Percentiles rank a stretch among this genome's conserved stretches.
These are phyloP conservation scores for Nothophaeocryptopus gaeumannii DNA, from an alignment of 2,329 filamentous ascomycete genomes.

Conservation along the genomic window DNA sequence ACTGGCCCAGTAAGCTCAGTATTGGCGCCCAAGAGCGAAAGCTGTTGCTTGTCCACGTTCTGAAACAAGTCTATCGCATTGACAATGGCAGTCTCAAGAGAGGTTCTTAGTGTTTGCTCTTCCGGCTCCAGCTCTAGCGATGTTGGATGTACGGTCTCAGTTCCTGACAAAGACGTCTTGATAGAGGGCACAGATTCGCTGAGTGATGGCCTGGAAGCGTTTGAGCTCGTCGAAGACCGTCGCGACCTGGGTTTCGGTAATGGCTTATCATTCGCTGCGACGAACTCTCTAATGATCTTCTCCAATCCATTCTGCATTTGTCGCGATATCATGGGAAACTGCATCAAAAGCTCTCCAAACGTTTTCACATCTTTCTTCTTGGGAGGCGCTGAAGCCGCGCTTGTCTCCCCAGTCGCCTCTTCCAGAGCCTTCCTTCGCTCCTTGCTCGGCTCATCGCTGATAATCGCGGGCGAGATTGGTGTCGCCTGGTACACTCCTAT, in stretches of 20 bases:
- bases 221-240: conserved; percentile 36
- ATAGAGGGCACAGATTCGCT: conserved; percentile 35
- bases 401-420: conserved; percentile 28
- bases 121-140: conserved; percentile 78
- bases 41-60: conserved; percentile 88
- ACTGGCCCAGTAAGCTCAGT: conserved; percentile 89
- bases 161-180: conserved; percentile 36
- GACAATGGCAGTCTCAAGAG: conserved; percentile 87
- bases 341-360: conserved; percentile 83
- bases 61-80: conserved; percentile 95
- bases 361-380: conserved; percentile 87
- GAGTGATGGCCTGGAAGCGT: conserved; percentile 34
- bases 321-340: conserved; percentile 91
- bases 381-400: conserved; percentile 45
- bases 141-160: conserved; percentile 43
- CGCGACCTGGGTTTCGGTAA: conserved; percentile 53
- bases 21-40: conserved; percentile 85
- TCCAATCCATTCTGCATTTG: conserved; percentile 95
- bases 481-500: conserved; percentile 78
- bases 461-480: conserved; percentile 64
- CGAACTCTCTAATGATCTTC: conserved; percentile 85
- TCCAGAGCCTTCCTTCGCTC: conserved; percentile 33
- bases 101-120: conserved; percentile 83
- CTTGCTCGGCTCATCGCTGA: conserved; percentile 36
- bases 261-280: conserved; percentile 77